phyloP scores from a whole-genome alignment of 2,329 filamentous ascomycete genomes.

The Davidsoniella australis region DNA sequence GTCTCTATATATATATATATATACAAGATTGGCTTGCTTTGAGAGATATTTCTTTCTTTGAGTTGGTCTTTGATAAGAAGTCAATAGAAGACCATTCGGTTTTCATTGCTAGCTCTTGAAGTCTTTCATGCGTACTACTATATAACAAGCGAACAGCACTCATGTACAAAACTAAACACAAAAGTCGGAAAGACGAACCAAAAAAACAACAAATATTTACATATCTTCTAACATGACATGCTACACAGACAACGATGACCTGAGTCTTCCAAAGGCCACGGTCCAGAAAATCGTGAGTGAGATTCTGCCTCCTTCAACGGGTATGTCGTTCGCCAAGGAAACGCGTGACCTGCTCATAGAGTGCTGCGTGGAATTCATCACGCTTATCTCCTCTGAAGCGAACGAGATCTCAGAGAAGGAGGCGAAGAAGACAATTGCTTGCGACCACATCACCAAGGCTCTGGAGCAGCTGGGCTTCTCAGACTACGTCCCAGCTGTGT shows the following conservation, averaged over 20 bases:
- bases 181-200: not conserved
- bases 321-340: slow-evolving; percentile 83
- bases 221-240: slow-evolving; percentile 15
- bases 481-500: slow-evolving; percentile 77
- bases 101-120: no score
- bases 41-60: no score
- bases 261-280: slow-evolving; percentile 49
- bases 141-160: no score
- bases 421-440: slow-evolving; percentile 97
- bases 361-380: slow-evolving; percentile 98
- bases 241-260: slow-evolving; percentile 39
- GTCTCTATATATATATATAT: no score
- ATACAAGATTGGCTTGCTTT: no score
- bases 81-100: no score
- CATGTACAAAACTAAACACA: no score
- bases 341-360: slow-evolving; percentile 90
- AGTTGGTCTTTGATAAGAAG: no score
- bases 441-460: slow-evolving; percentile 92
- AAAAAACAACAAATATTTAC: slow-evolving; percentile 16
- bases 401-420: slow-evolving; percentile 99
- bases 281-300: slow-evolving; percentile 84
- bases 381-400: slow-evolving; percentile 91
- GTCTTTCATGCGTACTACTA: no score
- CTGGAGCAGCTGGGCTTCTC: slow-evolving; percentile 82
- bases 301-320: slow-evolving; percentile 60